Percentiles rank a stretch among this genome's conserved stretches.
Evolutionary conservation across 257 asterid species (phyloP).

Genomic region (Paraleonurus japonicus): DNA sequence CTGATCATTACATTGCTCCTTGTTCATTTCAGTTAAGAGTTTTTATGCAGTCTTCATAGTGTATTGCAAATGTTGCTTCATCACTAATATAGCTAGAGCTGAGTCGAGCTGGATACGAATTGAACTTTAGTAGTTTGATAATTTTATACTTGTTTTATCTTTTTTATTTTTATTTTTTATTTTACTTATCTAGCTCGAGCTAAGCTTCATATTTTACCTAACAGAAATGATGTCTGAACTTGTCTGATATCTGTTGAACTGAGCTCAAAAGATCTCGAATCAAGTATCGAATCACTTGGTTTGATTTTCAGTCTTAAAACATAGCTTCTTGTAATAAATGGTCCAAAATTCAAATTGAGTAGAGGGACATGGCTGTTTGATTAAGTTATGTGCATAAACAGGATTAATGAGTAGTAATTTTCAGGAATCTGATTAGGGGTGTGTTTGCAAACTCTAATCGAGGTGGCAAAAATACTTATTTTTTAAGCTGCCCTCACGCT

Average conservation of each 20-base stretch:
- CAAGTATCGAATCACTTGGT: too few species aligned
- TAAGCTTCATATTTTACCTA: too few species aligned
- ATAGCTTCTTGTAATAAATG: not conserved
- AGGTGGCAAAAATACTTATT: too few species aligned
- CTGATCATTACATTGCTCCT: not conserved
- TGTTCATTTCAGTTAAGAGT: not conserved
- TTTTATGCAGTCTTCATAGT: not conserved
- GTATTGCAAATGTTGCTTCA: not conserved
- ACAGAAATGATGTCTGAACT: not conserved
- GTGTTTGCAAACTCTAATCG: too few species aligned
- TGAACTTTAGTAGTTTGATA: not conserved
- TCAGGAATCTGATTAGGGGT: not conserved
- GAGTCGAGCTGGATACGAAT: not conserved
- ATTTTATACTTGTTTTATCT: too few species aligned
- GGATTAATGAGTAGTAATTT: not conserved
- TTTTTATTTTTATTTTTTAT: too few species aligned
- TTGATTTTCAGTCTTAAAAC: not conserved
- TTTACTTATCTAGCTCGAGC: too few species aligned
- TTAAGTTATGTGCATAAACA: not conserved
- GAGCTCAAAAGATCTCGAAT: not conserved
- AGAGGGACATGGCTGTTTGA: not conserved
- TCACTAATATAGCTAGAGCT: not conserved
- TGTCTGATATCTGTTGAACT: not conserved
- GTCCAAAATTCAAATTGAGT: not conserved
- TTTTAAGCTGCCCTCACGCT: too few species aligned